Base-by-base conservation (phyloP, 352 stramenopile species). In the Globisporangium rhizosaccharum region DNA sequence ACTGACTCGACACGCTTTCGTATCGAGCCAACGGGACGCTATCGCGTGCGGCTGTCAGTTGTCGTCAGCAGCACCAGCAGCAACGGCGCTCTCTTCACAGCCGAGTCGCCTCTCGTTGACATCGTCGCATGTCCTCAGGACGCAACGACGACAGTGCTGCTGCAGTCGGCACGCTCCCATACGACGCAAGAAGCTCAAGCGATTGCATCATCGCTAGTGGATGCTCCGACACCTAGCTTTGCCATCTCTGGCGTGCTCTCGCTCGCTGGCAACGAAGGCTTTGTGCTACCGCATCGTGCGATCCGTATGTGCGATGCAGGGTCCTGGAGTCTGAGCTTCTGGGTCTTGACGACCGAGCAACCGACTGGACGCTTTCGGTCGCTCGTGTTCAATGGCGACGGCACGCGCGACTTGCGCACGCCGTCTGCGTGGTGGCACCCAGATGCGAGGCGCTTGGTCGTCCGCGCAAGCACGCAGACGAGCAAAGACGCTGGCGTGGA, bases 401-500 rank as follows among this genome's bases (percentile, higher is more conserved):
- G 84, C 41, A 50, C 67, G 2, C 53, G 67, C 3, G 62, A 89
- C 42, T 75, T 87, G 39, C 82, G 88, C 42, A 96, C 87, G 3
- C 84, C 88, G 2, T 94, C 84, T 0, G 77, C 72, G 7, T 96
- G 88, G 85, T 83, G 92, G 57, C 71, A 82, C n/a, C 88, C 88
- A 0, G 50, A 85, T 41, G 72, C 85, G 39, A 75, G 69, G 45
- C 65, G 66, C 4, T 56, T 96, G 9, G 79, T 87, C 0, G 49
- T 96, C 4, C 70, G 88, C 15, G 80, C 89, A 36, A 94, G 80
- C 44, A 93, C 85, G 25, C 61, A 41, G 1, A 59, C 28, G 14
- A 75, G 71, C 53, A 64, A 70, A 46, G 84, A 96, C 33, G 62
- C 87, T 51, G 86, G 82, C 10, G 51, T 86, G 18, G 79, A 87